Base-by-base conservation (phyloP, 2,329 filamentous ascomycete species). In the Hawksworthiomyces lignivorus region DNA sequence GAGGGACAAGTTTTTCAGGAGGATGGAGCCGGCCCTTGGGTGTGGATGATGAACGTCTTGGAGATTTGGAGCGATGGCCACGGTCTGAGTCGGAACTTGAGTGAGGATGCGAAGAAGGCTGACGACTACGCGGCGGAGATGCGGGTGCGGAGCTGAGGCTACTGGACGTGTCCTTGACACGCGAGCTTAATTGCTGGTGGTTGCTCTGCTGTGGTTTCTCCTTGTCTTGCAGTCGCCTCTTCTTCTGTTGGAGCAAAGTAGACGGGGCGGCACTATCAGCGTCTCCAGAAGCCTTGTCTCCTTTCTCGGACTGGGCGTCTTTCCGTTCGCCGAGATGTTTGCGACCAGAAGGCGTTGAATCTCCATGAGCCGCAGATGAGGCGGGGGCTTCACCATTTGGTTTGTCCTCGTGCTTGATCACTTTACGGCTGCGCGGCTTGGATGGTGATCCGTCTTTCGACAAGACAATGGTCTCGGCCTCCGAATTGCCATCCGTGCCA, bases 391-490 rank as follows among this genome's bases (percentile, higher is more conserved):
- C 75, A 43, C 70, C 68, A 44, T 79, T 77, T 52, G 71, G 75
- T 53, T 68, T 73, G 54, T 80, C 76, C 56, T 82, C 80, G 50
- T 81, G 75, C 56, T 80, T 82, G 53, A 75, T 72, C 35, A 75
- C 66, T 60, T 81, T 82, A 45, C 76, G 72, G 45, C 15, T 47
- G 5, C 46, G 33, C 1, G 68, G 67, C 59, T 82, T 82, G 45
- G 76, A 75, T 1, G 77, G 77, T 19, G 77, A 82, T 29, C 75
- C 76, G 56, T 82, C 74, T 55, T 81, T 82, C 21, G 77, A 72
- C 26, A 84, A 60, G 27, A 85, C 80, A 48, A 84, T 82, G 12
- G 81, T 85, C 62, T 85, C 81, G 36, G 81, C 80, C 55, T 85
- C 81, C 2, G 81, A 85, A 52, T 82, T 78, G 54, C 72, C 77